Evolutionary conservation across 1,284 basidiomycete genomes (phyloP), one percentile per base, ranked within the genome.

Genomic region (Gastroboletus turbinatus): DNA sequence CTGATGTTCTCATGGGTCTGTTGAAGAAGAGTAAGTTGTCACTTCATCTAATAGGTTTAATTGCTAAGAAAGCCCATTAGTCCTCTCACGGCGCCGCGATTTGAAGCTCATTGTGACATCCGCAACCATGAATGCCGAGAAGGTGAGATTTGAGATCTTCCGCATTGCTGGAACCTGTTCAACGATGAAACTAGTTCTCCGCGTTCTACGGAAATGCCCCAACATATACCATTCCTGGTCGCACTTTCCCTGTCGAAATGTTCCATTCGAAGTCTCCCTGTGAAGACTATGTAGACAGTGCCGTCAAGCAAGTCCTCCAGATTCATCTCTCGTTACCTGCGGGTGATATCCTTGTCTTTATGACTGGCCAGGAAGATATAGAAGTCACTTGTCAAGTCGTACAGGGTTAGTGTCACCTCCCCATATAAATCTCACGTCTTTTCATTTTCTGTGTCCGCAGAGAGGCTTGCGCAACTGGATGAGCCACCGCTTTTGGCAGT

Each of bases 361-460:
- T 99, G 96, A 99, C 97, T 27, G 97, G 97, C 53, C 97, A 99
- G 75, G 97, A 99, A 74, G 97, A 99, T 71, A 99, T 99, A 60
- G 94, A 98, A 72, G 81, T 94, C 40, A 97, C 94, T 1, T 97
- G 94, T 69, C 88, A 92, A 64, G 94, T 97, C 29, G 79, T 97
- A 16, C 84, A 89, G 72, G 92, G 93, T 93, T 57, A 50, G 80
- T 66, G 36, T 27, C 47, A 25, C 43, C 35, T 48, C 29, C 6
- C 29, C 29, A 29, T 42, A 30, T 23, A 9, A 7, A 23, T 8
- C 14, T 43, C 19, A 16, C 23, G 40, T 40, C 44, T 58, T 11
- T 49, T 54, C 35, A 47, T 38, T 59, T 33, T 53, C 60, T 54
- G 16, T 36, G 16, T 38, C 53, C 43, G 8, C 68, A 92, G 96